These are phyloP conservation scores for Lactuca sativa DNA, from an alignment of 129 eudicot genomes.

Conservation along the genomic window DNA sequence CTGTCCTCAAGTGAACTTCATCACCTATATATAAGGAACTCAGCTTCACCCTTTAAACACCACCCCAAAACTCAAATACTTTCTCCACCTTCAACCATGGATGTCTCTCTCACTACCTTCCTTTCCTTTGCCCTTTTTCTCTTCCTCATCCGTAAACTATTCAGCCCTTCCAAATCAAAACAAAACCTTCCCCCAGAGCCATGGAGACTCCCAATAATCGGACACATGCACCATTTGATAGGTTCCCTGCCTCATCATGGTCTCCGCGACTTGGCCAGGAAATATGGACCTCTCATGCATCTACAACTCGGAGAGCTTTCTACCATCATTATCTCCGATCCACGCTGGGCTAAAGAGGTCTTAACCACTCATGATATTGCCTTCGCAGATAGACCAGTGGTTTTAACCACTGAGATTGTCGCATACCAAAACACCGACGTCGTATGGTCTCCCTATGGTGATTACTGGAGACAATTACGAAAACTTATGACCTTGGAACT, in stretches of 20 bases:
- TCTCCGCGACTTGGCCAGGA: constrained; percentile 9
- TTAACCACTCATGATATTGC: constrained; percentile 23
- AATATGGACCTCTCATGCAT: constrained; percentile 29
- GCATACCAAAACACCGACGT: constrained; percentile 6
- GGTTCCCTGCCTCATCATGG: constrained; percentile 17
- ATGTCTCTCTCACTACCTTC: not conserved
- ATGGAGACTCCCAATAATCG: constrained; percentile 20
- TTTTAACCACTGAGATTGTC: not conserved
- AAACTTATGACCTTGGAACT: constrained; percentile 3
- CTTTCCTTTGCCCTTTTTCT: not conserved
- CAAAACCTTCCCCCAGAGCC: constrained; percentile 28
- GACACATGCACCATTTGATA: constrained; percentile 13
- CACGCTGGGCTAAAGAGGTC: constrained; percentile 32
- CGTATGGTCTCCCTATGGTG: constrained; percentile 20
- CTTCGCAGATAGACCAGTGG: constrained; percentile 18
- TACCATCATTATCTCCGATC: constrained; percentile 12
- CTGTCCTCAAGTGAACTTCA: not conserved
- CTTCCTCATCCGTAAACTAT: not conserved
- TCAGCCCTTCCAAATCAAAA: constrained; percentile 8
- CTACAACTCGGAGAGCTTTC: constrained; percentile 26
- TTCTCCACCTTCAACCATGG: not conserved
- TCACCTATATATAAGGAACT: not conserved
- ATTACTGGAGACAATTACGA: constrained; percentile 33
- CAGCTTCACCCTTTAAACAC: not conserved
- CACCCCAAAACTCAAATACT: not conserved